Base-by-base conservation (phyloP, 768 basidiomycete species). In the Lactarius evosmus region DNA sequence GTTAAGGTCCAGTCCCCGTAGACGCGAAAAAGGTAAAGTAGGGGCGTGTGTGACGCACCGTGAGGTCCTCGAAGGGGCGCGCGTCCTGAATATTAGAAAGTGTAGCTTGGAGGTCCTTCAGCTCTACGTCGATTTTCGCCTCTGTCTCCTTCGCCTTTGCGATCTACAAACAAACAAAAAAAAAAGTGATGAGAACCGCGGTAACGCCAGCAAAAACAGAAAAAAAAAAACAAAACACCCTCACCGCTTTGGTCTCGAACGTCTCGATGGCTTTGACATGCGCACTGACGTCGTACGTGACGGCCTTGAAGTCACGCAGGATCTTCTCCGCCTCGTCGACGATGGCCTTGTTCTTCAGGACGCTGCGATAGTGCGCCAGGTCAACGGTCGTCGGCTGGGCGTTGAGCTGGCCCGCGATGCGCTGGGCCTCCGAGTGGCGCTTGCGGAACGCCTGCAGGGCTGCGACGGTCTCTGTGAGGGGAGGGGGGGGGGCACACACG, bases 11-110 rank as follows among this genome's bases (percentile, higher is more conserved):
- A 11, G 22, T 33, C 19, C 53, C 41, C 36, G 52, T 4, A 17
- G 14, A 19, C 29, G 22, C 17, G 8, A 30, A 9, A 32, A 32
- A 9, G 46, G 14, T 7, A 9, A 16, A 14, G 40, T 5, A 16
- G 32, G n/a, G 34, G 19, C 12, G 19, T 25, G 46, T 1, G 16
- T 4, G 51, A 79, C 90, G 67, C 67, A 96, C 95, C 38, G 94
- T 95, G 69, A 99, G 83, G 71, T 98, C 92, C 74, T 98, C 95
- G 78, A 99, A 97, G 8, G 96, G 92, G 78, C 97, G 89, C 49
- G 95, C 95, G 57, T 95, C 87, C 80, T 98, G 91, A 66, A 99
- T 98, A 83, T 99, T 97, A 69, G 89, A 87, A 66, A 98, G 88
- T 30, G 97, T 98, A 49, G 85, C 86, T 77, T 94, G 88, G 69